phyloP scores from a whole-genome alignment of 768 basidiomycete genomes.

The Chalciporus chontae region DNA sequence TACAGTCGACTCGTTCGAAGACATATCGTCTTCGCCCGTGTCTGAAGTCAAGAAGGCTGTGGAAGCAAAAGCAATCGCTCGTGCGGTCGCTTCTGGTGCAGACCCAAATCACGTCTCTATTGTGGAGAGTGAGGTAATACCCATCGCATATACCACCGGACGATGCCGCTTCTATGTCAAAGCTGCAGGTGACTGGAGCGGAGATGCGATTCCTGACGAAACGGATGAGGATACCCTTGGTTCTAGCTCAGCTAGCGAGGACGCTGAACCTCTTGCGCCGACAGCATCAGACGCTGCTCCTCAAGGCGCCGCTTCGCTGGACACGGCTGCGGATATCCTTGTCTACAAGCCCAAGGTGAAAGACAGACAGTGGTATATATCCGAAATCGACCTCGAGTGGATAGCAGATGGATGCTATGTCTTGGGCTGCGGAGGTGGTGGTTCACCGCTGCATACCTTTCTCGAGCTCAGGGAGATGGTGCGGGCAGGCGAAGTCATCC shows the following conservation, averaged over 20 bases:
- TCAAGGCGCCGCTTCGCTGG: conserved; percentile 13
- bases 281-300: conserved; percentile 4
- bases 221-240: conserved; percentile 13
- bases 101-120: conserved; percentile 41
- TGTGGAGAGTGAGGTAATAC: conserved; percentile 54
- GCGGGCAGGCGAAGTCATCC: conserved; percentile 43
- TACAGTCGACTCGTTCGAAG: conserved; percentile 43
- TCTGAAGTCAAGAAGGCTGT: conserved; percentile 32
- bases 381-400: conserved; percentile 51
- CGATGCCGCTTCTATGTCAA: conserved; percentile 49
- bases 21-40: conserved; percentile 33
- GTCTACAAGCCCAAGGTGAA: conserved; percentile 38
- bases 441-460: conserved; percentile 51
- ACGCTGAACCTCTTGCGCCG: neutral
- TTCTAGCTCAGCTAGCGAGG: conserved; percentile 3
- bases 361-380: conserved; percentile 42
- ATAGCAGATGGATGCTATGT: conserved; percentile 62
- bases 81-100: conserved; percentile 45
- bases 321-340: conserved; percentile 25
- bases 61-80: conserved; percentile 38
- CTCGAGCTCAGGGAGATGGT: conserved; percentile 51
- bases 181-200: conserved; percentile 52
- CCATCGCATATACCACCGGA: conserved; percentile 34
- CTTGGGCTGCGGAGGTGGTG: conserved; percentile 63
- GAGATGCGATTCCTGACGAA: conserved; percentile 20